Evolutionary conservation across 805 yeast species (phyloP), one percentile per base, ranked within the genome.

Genomic region (Brettanomyces nanus): DNA sequence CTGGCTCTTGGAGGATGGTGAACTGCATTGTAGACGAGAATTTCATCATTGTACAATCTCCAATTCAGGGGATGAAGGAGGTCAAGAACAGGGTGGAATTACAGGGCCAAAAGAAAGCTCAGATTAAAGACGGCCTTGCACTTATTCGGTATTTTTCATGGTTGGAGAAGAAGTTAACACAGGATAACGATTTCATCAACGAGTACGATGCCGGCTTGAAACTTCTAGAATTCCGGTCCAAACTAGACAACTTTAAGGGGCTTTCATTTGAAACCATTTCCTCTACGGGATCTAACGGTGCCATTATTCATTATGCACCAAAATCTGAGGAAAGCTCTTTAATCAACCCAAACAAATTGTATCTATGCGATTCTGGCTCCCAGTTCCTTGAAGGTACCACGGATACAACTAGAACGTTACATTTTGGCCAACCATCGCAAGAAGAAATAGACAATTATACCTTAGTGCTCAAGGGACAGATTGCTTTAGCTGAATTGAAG

Each of bases 251-350:
- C 44, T 76, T 71, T 50, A 68, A 63, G 17, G 92, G 89, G 0
- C 68, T 76, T 32, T 77, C 86, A 3, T 83, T 83, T 56, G 77
- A 74, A 35, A 82, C 92, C 0, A 82, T 83, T 34, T 75, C 85
- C 36, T 74, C 87, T 4, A 68, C 85, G 1, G 92, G 90, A 1
- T 66, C 85, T 10, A 83, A 82, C 54, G 84, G 85, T 6, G 84
- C 92, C 2, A 65, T 83, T 22, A 80, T 84, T 43, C 94, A 84
- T 55, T 84, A 84, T 54, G 62, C 75, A 30, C 92, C 94, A 4
- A 48, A 54, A 10, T 53, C 58, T 36, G 62, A 62, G 5, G 52
- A 56, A 9, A 65, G 71, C 41, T 48, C 72, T 5, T 56, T 68
- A 6, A 74, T 76, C 31, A 70, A 75, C 45, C 80, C 78, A 5